phyloP scores from a whole-genome alignment of 495 filamentous ascomycete genomes.

The Aspergillus incahuasiensis region DNA sequence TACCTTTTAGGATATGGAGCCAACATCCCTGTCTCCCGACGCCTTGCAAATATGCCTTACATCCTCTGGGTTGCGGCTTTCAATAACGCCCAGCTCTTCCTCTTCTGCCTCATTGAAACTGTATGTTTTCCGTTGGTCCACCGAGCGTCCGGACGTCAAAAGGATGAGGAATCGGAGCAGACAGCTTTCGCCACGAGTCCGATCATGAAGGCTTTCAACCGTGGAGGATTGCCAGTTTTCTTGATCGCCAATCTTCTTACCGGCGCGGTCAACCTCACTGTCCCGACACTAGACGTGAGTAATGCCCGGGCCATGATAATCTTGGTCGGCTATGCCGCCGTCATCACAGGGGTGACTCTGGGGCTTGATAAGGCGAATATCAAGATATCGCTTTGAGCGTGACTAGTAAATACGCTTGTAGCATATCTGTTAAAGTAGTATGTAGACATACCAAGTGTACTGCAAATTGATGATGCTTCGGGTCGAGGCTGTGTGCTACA shows the following conservation, averaged over 20 bases:
- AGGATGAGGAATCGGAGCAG: conserved; percentile 46
- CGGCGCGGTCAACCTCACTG: conserved; percentile 77
- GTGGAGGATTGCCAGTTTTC: conserved; percentile 83
- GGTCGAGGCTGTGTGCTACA: neutral
- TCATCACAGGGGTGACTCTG: conserved; percentile 64
- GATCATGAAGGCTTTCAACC: conserved; percentile 77
- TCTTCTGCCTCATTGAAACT: conserved; percentile 72
- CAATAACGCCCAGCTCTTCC: conserved; percentile 73
- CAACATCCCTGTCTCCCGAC: conserved; percentile 69
- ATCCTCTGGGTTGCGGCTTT: conserved; percentile 86
- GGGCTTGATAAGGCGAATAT: conserved; percentile 66
- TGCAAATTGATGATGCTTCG: no score
- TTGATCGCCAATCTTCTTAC: conserved; percentile 85
- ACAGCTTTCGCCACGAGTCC: conserved; percentile 69
- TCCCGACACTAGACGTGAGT: conserved; percentile 71
- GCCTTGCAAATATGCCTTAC: conserved; percentile 91
- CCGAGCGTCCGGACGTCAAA: conserved; percentile 43
- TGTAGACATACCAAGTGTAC: no score
- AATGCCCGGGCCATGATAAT: conserved; percentile 63
- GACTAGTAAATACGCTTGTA: neutral
- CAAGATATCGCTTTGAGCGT: conserved; percentile 57
- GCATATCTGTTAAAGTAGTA: neutral
- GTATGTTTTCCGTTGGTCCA: conserved; percentile 70
- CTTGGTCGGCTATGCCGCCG: conserved; percentile 63
- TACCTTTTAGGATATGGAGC: conserved; percentile 62